Evolutionary conservation across 257 asterid species (phyloP).

Genomic region (Gentiana dahurica): DNA sequence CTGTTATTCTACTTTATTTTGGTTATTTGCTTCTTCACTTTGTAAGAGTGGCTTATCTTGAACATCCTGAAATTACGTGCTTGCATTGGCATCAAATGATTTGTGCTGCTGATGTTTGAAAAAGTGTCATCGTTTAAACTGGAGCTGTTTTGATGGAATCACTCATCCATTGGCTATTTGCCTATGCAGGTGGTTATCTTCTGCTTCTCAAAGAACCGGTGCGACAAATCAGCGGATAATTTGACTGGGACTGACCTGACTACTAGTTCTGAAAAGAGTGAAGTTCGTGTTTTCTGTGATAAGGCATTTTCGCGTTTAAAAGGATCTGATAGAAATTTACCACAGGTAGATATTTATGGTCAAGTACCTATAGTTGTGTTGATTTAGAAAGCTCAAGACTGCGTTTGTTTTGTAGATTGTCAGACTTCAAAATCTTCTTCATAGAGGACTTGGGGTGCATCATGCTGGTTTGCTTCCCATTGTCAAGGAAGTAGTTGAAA

Average conservation of each 20-base stretch:
- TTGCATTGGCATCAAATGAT: neutral
- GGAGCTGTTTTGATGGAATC: neutral
- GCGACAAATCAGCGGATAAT: conserved; percentile 88
- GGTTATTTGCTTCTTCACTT: conserved; percentile 2
- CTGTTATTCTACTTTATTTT: neutral
- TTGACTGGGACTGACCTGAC: conserved; percentile 88
- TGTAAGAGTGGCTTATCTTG: neutral
- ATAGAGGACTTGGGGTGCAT: conserved; percentile 92
- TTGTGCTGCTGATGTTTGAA: neutral
- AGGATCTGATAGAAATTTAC: conserved; percentile 94
- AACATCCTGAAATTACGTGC: neutral
- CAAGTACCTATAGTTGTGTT: neutral
- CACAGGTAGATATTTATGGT: conserved; percentile 54
- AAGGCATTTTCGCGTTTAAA: conserved; percentile 94
- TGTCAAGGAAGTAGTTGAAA: conserved; percentile 98
- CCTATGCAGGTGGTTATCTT: conserved; percentile 77
- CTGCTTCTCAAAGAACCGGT: conserved; percentile 92
- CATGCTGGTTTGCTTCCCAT: conserved; percentile 99
- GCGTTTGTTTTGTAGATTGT: conserved; percentile 50
- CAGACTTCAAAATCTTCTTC: conserved; percentile 88
- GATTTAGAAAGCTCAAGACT: conserved; percentile 4
- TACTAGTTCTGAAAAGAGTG: conserved; percentile 88
- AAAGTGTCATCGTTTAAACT: neutral
- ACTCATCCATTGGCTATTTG: conserved; percentile 7
- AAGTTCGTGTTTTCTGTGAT: conserved; percentile 87